Evolutionary conservation across 495 filamentous ascomycete species (phyloP), one percentile per base, ranked within the genome.

Genomic region (Aspergillus affinis): DNA sequence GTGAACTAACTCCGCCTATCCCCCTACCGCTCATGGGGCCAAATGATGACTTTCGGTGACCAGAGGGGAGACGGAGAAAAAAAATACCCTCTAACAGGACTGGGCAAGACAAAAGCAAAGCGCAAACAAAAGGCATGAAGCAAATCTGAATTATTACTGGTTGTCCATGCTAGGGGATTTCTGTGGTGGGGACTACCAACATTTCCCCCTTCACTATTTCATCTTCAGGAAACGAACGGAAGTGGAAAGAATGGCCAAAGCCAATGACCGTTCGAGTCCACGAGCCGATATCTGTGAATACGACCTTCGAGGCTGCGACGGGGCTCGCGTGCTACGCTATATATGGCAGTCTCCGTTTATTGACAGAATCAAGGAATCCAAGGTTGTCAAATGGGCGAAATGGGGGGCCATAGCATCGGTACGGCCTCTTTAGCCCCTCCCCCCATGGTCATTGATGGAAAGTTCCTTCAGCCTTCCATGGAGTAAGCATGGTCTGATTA

Each of bases 391-490:
- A 41, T 15, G 36, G 10, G 10, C 29, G 23, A n/a, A n/a, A 4
- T 30, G 29, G 29, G 29, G 29, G 47, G 18, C 0, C 47, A 49
- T 20, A 19, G 19, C 47, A 21, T 19, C 47, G 19, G 15, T 27
- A 52, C 9, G 15, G 26, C 50, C 46, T 19, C 17, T 50, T 32
- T 48, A n/a, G 17, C 20, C 23, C 32, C 27, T 48, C 27, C 49
- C 49, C 47, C 20, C 15, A 32, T 52, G 13, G 48, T 8, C 59
- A 48, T 53, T 30, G 17, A 58, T 63, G 47, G 61, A 63, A 63
- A 26, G 36, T 63, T 63, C 61, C 54, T 60, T 57, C 48, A 47
- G 17, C 17, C 61, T 63, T 63, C 61, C 61, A 63, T 63, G 49
- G 46, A 49, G 46, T 7, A 52, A 44, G 56, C 36, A 51, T 54